Base-by-base conservation (phyloP, 2,329 filamentous ascomycete genomes). In the Beauveria asiatica region DNA sequence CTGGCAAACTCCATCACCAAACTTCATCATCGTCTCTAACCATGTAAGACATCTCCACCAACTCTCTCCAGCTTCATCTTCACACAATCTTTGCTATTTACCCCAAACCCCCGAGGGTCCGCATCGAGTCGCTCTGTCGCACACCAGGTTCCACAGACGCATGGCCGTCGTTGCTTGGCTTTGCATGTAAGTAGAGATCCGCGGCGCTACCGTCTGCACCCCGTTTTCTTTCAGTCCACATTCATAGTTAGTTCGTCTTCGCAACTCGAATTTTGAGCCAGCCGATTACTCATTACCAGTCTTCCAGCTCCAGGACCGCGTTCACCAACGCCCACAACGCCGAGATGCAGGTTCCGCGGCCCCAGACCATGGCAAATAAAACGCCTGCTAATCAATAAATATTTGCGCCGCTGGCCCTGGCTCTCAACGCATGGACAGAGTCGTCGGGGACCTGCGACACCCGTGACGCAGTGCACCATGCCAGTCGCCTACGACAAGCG, bases 111-210 rank as follows among this genome's bases (percentile, higher is more conserved):
- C 30, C 27, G 42, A 45, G 13, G 37, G 33, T 19, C 45, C 39
- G 39, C 39, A 39, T 45, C 48, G 48, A 45, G 39, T 51, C 19
- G 52, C 44, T 30, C 13, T 27, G 27, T 19, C 54, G 44, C 53
- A 39, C 30, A 39, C 53, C 30, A 21, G 44, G 41, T 57, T 50
- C 55, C 54, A 50, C 55, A 50, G 55, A 57, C 44, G 33, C 48
- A 51, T 52, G 37, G 42, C 37, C 37, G n/a, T 50, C 25, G 27
- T 39, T 52, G 57, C 57, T 59, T 59, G 48, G 56, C 56, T 53
- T 52, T 16, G 25, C 57, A 17, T 33, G 45, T 48, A 37, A 37
- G 5, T 5, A 44, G 10, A 45, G 57, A 59, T 59, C 48, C 49
- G 27, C 49, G 49, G 10, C 57, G 57, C 48, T 53, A 45, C 39